phyloP scores from a whole-genome alignment of 257 asterid species.

The Solanum acaule region DNA sequence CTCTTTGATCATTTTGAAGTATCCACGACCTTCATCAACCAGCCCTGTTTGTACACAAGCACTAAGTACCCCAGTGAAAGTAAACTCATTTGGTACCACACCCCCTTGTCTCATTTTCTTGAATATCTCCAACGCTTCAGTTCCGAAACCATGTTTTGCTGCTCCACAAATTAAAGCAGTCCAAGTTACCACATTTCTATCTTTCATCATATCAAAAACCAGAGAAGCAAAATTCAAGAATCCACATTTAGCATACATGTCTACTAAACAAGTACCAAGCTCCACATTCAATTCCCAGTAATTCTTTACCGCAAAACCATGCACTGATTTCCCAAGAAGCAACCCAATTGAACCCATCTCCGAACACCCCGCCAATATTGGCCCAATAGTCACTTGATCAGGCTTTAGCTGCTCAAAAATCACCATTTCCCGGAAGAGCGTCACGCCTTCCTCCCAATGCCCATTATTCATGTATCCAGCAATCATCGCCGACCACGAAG shows the following conservation, averaged over 20 bases:
- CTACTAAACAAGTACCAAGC: conserved; percentile 43
- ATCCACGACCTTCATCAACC: conserved; percentile 57
- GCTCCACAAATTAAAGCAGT: conserved; percentile 57
- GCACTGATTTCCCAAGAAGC: conserved; percentile 41
- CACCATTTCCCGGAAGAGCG: conserved; percentile 44
- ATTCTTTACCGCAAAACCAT: conserved; percentile 38
- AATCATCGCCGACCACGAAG: conserved; percentile 56
- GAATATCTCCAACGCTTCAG: conserved; percentile 35
- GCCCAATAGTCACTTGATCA: conserved; percentile 36
- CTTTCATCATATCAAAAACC: conserved; percentile 28
- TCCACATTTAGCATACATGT: conserved; percentile 66
- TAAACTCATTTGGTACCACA: conserved; percentile 47
- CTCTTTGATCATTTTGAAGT: conserved; percentile 35
- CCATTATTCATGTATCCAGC: conserved; percentile 35
- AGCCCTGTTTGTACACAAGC: conserved; percentile 56
- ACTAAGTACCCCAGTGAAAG: conserved; percentile 55
- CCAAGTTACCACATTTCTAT: conserved; percentile 45
- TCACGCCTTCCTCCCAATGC: conserved; percentile 27
- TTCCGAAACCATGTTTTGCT: conserved; percentile 35
- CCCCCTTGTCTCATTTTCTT: conserved; percentile 39
- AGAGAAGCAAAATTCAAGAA: conserved; percentile 29
- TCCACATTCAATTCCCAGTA: conserved; percentile 39
- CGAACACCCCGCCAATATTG: conserved; percentile 34
- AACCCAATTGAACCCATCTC: conserved; percentile 43
- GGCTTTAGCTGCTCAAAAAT: conserved; percentile 20